Evolutionary conservation across 805 yeast species (phyloP), one percentile per base, ranked within the genome.

Genomic region (Saccharomycopsis babjevae): DNA sequence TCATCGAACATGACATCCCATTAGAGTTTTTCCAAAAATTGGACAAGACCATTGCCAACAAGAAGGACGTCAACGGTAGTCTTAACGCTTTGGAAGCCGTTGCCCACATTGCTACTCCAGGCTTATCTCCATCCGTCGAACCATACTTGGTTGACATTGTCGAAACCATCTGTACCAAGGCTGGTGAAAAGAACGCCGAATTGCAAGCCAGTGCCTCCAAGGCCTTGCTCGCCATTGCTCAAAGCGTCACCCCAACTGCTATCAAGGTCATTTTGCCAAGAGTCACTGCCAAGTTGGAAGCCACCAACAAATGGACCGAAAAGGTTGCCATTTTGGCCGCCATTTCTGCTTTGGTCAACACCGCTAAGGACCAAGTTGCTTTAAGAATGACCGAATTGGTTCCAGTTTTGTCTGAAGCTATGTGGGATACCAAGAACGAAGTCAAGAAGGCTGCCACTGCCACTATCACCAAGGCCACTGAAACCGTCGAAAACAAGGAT

Each of bases 371-470:
- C 71, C 99, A 92, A 83, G 82, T 94, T 70, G 97, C 99, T 70
- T 84, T 94, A 73, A 91, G 99, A 85, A 94, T 94, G 98, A 97
- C 98, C 73, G 98, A 94, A 83, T 85, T 94, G 77, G 93, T 94
- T 73, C 99, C 99, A 78, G 94, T 87, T 69, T 82, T 94, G 72
- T 94, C 99, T 71, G 99, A 94, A 83, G 90, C 97, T 72, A 94
- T 94, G 98, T 94, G 99, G 99, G 99, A 94, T 80, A 94, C 99
- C 79, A 94, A 94, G 86, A 82, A 83, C 79, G 98, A 94, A 74
- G 99, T 94, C 75, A 94, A 94, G 87, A 83, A 82, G 70, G 96
- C 96, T 76, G 98, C 99, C 67, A 88, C 94, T 70, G 86, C 85
- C 72, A 90, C 98, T 77, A 91, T 94, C 84, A 83, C 92, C 78